Evolutionary conservation across 2,329 filamentous ascomycete species (phyloP).

Genomic region (Fusarium sp.): DNA sequence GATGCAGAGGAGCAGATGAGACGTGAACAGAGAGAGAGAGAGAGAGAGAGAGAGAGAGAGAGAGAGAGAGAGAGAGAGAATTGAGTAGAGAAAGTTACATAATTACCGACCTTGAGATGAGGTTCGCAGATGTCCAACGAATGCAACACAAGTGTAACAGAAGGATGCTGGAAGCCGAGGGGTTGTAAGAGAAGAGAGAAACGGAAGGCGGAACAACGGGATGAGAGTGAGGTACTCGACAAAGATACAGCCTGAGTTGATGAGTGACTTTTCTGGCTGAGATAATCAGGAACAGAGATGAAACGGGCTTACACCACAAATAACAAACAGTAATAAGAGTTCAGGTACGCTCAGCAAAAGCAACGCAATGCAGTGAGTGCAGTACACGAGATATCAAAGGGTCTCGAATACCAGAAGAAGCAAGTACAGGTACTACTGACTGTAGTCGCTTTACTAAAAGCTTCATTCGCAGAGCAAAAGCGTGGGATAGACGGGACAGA

Average conservation of each 20-base stretch:
- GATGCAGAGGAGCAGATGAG: not conserved
- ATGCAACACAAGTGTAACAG: conserved; percentile 22
- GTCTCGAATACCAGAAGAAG: conserved; percentile 14
- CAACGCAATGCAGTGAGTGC: conserved; percentile 1
- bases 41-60: not conserved
- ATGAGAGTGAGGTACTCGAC: conserved; percentile 2
- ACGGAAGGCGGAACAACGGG: conserved; percentile 2
- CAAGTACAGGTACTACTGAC: conserved; percentile 1
- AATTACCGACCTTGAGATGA: conserved; percentile 9
- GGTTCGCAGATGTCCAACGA: conserved; percentile 1
- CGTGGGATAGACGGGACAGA: conserved; percentile 29
- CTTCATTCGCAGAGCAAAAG: conserved; percentile 8
- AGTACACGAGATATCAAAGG: not conserved
- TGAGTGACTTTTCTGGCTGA: conserved; percentile 17
- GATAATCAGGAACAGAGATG: conserved; percentile 29
- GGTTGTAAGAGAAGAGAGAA: not conserved
- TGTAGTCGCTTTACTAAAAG: conserved; percentile 2
- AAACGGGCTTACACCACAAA: conserved; percentile 13
- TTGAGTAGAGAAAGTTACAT: not conserved
- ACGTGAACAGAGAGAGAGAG: not conserved
- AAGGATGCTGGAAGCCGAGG: conserved; percentile 17
- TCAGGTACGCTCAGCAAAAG: conserved; percentile 17
- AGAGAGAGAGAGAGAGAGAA: not conserved
- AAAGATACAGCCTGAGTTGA: conserved; percentile 3
- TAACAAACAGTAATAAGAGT: conserved; percentile 7